Percentiles rank a stretch among this genome's conserved stretches.
Evolutionary conservation across 352 stramenopile species (phyloP).

Genomic region (Phytophthora podocarpi): DNA sequence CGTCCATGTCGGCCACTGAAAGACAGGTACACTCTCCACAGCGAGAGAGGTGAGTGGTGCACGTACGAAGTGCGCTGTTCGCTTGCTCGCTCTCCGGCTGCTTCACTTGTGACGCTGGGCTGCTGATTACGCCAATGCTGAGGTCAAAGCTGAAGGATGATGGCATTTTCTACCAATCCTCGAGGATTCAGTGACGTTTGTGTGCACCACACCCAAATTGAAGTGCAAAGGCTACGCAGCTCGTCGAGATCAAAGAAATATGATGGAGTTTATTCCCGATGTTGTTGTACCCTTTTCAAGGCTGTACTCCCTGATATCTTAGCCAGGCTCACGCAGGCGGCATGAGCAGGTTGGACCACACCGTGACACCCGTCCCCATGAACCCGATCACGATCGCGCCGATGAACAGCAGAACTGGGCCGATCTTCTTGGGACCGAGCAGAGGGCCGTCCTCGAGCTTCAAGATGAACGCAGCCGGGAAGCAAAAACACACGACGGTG

Average conservation of each 20-base stretch:
- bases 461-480: conserved; percentile 84
- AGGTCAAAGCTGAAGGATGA: conserved; percentile 18
- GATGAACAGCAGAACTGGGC: conserved; percentile 70
- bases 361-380: conserved; percentile 71
- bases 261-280: too few species aligned
- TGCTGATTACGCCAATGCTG: conserved; percentile 11
- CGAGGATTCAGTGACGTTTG: too few species aligned
- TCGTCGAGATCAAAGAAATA: too few species aligned
- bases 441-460: conserved; percentile 82
- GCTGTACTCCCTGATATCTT: too few species aligned
- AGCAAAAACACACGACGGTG: conserved; percentile 83
- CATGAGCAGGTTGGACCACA: conserved; percentile 69
- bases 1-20: conserved; percentile 1
- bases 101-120: too few species aligned
- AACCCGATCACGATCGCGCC: conserved; percentile 73
- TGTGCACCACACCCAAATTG: conserved; percentile 19
- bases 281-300: too few species aligned
- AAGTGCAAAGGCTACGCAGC: too few species aligned
- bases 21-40: conserved; percentile 38
- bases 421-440: conserved; percentile 74
- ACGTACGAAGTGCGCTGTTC: neutral
- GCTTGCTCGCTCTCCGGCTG: too few species aligned
- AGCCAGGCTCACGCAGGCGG: conserved; percentile 20
- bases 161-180: too few species aligned
- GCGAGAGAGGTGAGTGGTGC: conserved; percentile 49